Conservation (phyloP, 371 early-diverging fungal species). For the Actinomortierella ambigua region DNA sequence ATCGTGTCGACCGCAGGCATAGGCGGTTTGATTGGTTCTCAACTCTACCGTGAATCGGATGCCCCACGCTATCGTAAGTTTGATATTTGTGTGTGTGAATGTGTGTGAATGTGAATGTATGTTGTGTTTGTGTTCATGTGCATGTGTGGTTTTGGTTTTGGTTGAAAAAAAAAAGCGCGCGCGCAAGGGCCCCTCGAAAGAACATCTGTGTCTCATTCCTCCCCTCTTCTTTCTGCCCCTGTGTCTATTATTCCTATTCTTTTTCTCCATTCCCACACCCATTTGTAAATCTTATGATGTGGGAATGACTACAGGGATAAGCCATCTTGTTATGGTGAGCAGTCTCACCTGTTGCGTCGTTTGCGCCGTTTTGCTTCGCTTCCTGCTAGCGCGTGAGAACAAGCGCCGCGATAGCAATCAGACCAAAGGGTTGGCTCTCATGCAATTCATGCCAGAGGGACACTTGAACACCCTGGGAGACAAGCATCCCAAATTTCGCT, state of each 20-base stretch:
- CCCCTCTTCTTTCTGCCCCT: too few species aligned
- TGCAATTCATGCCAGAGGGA: conserved; percentile 28
- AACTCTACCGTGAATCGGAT: conserved; percentile 65
- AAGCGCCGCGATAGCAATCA: conserved; percentile 14
- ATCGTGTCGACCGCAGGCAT: conserved; percentile 61
- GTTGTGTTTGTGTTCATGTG: too few species aligned
- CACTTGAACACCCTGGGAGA: conserved; percentile 26
- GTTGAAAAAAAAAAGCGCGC: too few species aligned
- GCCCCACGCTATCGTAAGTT: conserved; percentile 53
- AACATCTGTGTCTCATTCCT: too few species aligned
- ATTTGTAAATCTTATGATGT: too few species aligned
- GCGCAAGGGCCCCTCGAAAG: too few species aligned
- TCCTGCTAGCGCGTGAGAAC: conserved; percentile 15
- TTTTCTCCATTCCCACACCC: too few species aligned
- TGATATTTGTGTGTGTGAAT: too few species aligned
- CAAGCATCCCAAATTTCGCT: conserved; percentile 22
- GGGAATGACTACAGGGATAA: too few species aligned
- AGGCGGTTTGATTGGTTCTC: conserved; percentile 59
- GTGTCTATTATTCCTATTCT: too few species aligned
- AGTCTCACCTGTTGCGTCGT: conserved; percentile 5
- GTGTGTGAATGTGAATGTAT: too few species aligned
- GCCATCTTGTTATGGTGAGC: conserved; percentile 18
- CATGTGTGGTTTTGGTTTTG: too few species aligned
- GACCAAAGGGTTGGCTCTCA: conserved; percentile 10
- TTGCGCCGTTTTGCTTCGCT: conserved; percentile 1